Percentiles rank a stretch among this genome's conserved stretches.
phyloP scores from a whole-genome alignment of 2,329 filamentous ascomycete species.

The Pseudogymnoascus sp. region DNA sequence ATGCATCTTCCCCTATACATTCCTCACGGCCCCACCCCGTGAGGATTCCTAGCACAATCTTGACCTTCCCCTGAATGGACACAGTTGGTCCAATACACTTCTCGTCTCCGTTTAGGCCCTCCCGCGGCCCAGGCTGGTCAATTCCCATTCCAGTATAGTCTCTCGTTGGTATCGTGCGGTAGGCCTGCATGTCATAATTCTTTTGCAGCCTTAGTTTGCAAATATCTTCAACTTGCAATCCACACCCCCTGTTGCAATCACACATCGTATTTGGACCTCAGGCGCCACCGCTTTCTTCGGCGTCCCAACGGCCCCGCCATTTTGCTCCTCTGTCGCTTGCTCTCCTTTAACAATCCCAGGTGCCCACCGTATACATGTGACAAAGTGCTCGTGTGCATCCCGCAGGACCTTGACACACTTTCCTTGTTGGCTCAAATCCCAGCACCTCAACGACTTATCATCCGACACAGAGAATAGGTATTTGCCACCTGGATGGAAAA shows the following conservation, averaged over 20 bases:
- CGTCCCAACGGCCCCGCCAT: conserved; percentile 35
- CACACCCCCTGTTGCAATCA: conserved; percentile 81
- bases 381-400: conserved; percentile 74
- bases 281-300: conserved; percentile 31
- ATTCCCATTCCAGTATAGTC: neutral
- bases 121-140: neutral
- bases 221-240: conserved; percentile 74
- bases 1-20: neutral
- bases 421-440: conserved; percentile 85
- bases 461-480: conserved; percentile 80
- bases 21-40: neutral
- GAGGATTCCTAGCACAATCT: neutral
- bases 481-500: conserved; percentile 87
- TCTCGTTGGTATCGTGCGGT: neutral
- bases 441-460: conserved; percentile 87
- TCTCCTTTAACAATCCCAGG: conserved; percentile 61
- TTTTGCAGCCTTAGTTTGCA: conserved; percentile 33
- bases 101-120: neutral
- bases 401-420: conserved; percentile 77
- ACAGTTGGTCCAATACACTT: neutral
- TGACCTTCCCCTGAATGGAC: neutral
- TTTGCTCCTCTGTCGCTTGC: conserved; percentile 34
- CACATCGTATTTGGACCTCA: conserved; percentile 65
- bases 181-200: too few relatives aligned
- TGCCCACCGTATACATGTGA: conserved; percentile 82